Base-by-base conservation (phyloP, 2,329 filamentous ascomycete genomes). In the Parastagonospora nodorum region DNA sequence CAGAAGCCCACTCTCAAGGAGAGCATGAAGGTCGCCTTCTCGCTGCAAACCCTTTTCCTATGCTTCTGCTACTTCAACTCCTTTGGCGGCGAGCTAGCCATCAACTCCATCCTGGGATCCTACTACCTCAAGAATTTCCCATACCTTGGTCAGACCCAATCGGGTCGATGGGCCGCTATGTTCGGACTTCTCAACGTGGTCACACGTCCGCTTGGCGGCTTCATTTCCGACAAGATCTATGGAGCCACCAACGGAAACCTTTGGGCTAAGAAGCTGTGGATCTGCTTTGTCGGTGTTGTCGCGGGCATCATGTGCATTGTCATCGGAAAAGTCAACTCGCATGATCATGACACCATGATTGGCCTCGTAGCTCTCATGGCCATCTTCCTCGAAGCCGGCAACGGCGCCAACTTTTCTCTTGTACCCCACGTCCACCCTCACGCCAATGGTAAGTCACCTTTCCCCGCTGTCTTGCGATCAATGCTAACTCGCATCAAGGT, bases 401-500 rank as follows among this genome's bases (percentile, higher is more conserved):
- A 96, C 68, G 92, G 92, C 0, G 86, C 90, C 35, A 94, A 90
- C 75, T 96, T 94, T 73, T 85, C 90, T 0, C 81, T 96, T 5
- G 88, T 96, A 19, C 91, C 92, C 3, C 92, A 96, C 68, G 88
- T 96, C 1, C 88, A 92, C 73, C 90, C 90, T 1, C 82, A 82
- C 53, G 89, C 90, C 53, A 96, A 96, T 72, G 92, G 90, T 72
- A 76, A 66, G 73, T 63, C 36, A 6, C n/a, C n/a, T n/a, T n/a
- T n/a, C n/a, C n/a, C n/a, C n/a, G n/a, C n/a, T n/a, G n/a, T n/a
- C n/a, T n/a, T n/a, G n/a, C n/a, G 19, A 12, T 14, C 16, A 38
- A 35, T 46, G 29, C 64, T 61, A 61, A 68, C 42, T 15, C 5
- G 8, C 33, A 8, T 31, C 16, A 48, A 78, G 78, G 75, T 51